Conservation (phyloP, 192 early-diverging fungal species). For the Cetraspora pellucida region DNA sequence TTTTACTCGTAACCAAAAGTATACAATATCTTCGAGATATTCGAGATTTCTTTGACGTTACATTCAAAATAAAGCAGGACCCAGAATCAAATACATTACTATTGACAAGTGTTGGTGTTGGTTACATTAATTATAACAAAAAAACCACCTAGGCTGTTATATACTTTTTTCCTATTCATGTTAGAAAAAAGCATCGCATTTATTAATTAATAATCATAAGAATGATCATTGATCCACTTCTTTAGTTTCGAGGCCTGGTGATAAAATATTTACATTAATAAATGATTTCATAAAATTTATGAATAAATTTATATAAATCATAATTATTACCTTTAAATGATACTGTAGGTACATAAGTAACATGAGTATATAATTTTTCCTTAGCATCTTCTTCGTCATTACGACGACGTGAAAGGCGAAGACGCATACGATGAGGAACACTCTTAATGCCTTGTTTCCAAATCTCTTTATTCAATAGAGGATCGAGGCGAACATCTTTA, state of each 20-base stretch:
- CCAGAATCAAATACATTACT: constrained; percentile 61
- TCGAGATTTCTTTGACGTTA: constrained; percentile 84
- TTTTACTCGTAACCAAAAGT: constrained; percentile 39
- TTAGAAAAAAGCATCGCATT: not conserved
- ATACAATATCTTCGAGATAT: constrained; percentile 93
- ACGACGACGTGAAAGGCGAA: constrained; percentile 92
- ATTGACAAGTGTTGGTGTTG: constrained; percentile 86
- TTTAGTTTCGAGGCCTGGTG: constrained; percentile 4
- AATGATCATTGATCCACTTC: constrained; percentile 13
- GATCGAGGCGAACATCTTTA: constrained; percentile 94
- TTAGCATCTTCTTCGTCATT: constrained; percentile 96
- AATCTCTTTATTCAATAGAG: constrained; percentile 91
- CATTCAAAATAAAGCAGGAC: constrained; percentile 90
- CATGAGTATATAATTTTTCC: constrained; percentile 97
- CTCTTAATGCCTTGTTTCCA: constrained; percentile 94
- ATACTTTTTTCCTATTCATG: not conserved
- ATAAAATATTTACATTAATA: not conserved
- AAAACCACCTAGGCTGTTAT: constrained; percentile 61
- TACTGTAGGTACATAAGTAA: constrained; percentile 83
- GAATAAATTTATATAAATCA: not conserved
- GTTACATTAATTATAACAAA: constrained; percentile 90
- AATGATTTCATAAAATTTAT: not conserved
- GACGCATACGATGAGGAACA: constrained; percentile 93
- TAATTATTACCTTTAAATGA: constrained; percentile 78
- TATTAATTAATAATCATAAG: too few species aligned